phyloP scores from a whole-genome alignment of 306 rosid genomes.

The Vigna mungo region DNA sequence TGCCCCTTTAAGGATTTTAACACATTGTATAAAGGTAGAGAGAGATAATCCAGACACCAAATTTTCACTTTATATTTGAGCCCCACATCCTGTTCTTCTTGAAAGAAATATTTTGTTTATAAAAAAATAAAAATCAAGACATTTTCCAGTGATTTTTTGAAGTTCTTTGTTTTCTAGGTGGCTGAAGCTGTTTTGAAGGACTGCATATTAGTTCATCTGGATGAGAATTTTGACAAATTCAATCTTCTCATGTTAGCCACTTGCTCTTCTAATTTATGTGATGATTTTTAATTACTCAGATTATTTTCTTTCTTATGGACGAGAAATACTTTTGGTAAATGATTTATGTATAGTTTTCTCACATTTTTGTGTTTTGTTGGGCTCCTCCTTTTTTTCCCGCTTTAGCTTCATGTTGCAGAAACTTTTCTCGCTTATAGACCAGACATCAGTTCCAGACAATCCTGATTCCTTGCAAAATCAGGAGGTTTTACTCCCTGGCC shows the following conservation, averaged over 20 bases:
- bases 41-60: background rate
- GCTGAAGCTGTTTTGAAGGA: conserved; percentile 74
- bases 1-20: background rate
- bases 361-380: conserved; percentile 25
- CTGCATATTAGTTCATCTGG: conserved; percentile 87
- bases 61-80: background rate
- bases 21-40: background rate
- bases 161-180: conserved; percentile 58
- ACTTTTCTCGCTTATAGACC: conserved; percentile 92
- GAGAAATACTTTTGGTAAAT: background rate
- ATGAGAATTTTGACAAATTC: conserved; percentile 78
- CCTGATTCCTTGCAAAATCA: conserved; percentile 95
- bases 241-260: conserved; percentile 85
- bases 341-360: conserved; percentile 40
- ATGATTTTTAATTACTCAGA: conserved; percentile 19
- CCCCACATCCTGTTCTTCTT: too few relatives aligned
- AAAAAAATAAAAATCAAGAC: background rate
- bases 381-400: conserved; percentile 13
- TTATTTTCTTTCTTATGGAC: background rate
- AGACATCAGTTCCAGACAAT: conserved; percentile 85
- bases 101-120: background rate
- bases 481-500: conserved; percentile 94
- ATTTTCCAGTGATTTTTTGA: background rate
- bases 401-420: conserved; percentile 92
- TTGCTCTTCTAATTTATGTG: conserved; percentile 34